Base-by-base conservation (phyloP, 2,329 filamentous ascomycete genomes). In the Fusarium sp. region DNA sequence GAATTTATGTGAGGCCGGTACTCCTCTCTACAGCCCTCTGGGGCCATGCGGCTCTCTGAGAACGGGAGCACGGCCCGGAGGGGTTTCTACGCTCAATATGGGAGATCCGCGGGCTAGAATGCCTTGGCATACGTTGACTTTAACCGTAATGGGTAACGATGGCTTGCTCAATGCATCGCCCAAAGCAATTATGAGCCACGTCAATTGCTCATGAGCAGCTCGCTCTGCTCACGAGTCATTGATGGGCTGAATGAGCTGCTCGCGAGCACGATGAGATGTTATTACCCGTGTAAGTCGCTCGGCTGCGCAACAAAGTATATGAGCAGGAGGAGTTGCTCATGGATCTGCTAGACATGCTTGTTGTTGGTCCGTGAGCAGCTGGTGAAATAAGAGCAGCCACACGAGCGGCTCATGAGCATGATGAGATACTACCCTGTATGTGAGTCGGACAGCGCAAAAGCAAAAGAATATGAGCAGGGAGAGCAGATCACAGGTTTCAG, bases 281-380 rank as follows among this genome's bases (percentile, higher is more conserved):
- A 33, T 2, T 6, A 9, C 1, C 31, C n/a, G 7, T 14, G 5
- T 3, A 5, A 18, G 15, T 20, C 31, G 5, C 15, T 20, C 3
- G 7, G 15, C 8, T 5, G 24, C 15, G 8, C 11, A 33, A 42
- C 5, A 14, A 24, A 44, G 28, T 26, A 56, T 44, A 26, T 35
- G n/a, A 56, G n/a, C 26, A 35, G 18, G 10, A 15, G 2, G 20
- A 7, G 15, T 45, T 26, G 38, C 9, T 20, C 22, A 26, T 35
- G 28, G 14, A 7, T 35, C 18, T 15, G n/a, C 9, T 6, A 13
- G 2, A 6, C 4, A 26, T 22, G 33, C 49, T 52, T 5, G 18
- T 20, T 12, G 18, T 26, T 52, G 6, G 13, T 36, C 11, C 36
- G 22, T 26, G 33, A 22, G 49, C 49, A 52, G n/a, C 11, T 20